Evolutionary conservation across 2,329 filamentous ascomycete genomes (phyloP), one percentile per base, ranked within the genome.

Genomic region (Chrysosporium queenslandicum): DNA sequence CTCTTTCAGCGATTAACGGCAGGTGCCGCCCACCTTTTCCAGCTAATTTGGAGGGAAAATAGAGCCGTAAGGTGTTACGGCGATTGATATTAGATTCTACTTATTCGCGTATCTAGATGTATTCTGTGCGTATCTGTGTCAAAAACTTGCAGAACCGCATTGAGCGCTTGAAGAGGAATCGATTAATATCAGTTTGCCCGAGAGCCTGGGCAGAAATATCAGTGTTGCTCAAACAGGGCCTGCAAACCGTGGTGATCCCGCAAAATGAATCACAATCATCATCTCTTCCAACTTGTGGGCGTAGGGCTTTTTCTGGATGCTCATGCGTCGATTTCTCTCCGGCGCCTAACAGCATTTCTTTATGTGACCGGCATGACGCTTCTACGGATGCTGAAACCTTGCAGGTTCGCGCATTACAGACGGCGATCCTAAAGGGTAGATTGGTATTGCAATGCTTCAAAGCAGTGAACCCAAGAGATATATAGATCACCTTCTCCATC

Each of bases 1-100:
- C 5, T 20, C 5, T 16, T 25, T 16, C 2, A 16, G 11, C 32
- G 4, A 11, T 11, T 18, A 30, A 34, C n/a, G 32, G 50, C 9
- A 56, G 52, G 36, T 49, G 54, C 52, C 49, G 52, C 52, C 52
- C 46, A 50, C 52, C 45, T 45, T 42, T 55, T 30, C 40, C 21
- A 45, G 23, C 30, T 46, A 27, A 36, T 53, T 55, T 49, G 39
- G 45, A 32, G 7, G 21, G 12, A 37, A n/a, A 37, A 50, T 30
- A 25, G 20, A 29, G 32, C 30, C 12, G 25, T 50, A 54, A 4
- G 43, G 27, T 34, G 37, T 32, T 46, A 52, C 39, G 21, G 21
- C 21, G 36, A 29, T 18, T 14, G 47, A 14, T 41, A 50, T 46
- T 41, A 40, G 20, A 21, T 40, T 12, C 16, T 8, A 5, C 14